A percentile compares a stretch with the other conserved stretches of the same genome.
phyloP scores from a whole-genome alignment of 768 basidiomycete genomes.

The Coprinellus micaceus region DNA sequence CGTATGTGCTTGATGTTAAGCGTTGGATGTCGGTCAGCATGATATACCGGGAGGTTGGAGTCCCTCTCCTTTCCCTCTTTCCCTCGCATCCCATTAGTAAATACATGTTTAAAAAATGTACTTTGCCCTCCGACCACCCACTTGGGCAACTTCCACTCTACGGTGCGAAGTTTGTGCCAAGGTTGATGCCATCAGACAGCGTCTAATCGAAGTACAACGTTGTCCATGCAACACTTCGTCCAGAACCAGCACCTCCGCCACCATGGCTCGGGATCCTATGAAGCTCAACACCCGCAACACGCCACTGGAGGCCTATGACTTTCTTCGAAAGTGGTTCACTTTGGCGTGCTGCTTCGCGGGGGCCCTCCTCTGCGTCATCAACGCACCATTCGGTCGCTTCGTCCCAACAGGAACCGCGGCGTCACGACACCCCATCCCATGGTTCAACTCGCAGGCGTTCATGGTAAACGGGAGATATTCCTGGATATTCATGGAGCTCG shows the following conservation, averaged over 20 bases:
- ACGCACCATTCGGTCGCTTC: constrained; percentile 85
- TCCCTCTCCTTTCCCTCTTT: no score
- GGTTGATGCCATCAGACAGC: no score
- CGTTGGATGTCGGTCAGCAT: no score
- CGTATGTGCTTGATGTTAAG: no score
- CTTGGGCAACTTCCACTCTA: no score
- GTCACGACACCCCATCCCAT: background rate
- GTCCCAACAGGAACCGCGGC: constrained; percentile 31
- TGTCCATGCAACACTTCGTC: background rate
- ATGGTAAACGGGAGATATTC: constrained; percentile 52
- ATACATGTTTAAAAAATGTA: no score
- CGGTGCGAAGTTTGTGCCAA: no score
- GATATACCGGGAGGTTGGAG: no score
- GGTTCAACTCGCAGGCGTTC: constrained; percentile 1
- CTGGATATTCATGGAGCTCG: constrained; percentile 80
- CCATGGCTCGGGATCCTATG: constrained; percentile 11
- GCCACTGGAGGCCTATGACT: constrained; percentile 1
- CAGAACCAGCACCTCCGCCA: background rate
- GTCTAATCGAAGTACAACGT: background rate
- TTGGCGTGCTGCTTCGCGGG: constrained; percentile 32
- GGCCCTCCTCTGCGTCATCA: constrained; percentile 45
- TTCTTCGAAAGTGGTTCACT: constrained; percentile 44
- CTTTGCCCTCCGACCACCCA: no score
- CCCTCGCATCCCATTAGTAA: no score
- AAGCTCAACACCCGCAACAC: constrained; percentile 6